Evolutionary conservation across 805 yeast genomes (phyloP).

Genomic region (Zygosaccharomyces rouxii): DNA sequence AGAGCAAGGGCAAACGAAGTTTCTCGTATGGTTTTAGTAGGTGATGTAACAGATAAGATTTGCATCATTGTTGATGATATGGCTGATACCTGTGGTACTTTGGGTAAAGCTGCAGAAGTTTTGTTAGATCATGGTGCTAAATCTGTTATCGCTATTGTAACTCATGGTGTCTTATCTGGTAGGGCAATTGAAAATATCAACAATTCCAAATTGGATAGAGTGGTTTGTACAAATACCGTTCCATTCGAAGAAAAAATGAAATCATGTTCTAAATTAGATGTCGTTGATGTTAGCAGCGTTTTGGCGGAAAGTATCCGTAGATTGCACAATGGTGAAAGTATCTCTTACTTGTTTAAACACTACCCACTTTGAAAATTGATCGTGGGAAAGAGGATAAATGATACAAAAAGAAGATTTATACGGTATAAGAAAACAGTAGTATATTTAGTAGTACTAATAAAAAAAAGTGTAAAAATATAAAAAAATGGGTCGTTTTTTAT

Average conservation of each 20-base stretch:
- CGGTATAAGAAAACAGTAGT: not conserved
- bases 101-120: conserved; percentile 77
- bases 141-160: conserved; percentile 74
- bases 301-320: conserved; percentile 81
- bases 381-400: not conserved
- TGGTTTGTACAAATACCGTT: conserved; percentile 76
- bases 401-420: not conserved
- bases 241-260: conserved; percentile 64
- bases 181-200: conserved; percentile 69
- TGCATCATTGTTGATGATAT: conserved; percentile 82
- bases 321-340: conserved; percentile 82
- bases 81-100: conserved; percentile 88
- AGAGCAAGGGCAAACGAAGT: conserved; percentile 81
- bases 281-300: conserved; percentile 65
- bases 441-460: not conserved
- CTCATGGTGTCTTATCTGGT: conserved; percentile 76
- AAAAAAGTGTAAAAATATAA: not conserved
- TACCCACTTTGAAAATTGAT: conserved; percentile 26
- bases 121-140: conserved; percentile 63
- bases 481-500: conserved; percentile 14
- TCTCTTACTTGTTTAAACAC: conserved; percentile 63
- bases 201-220: conserved; percentile 59
- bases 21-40: conserved; percentile 78
- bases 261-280: conserved; percentile 53
- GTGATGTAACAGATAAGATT: conserved; percentile 71